Conservation (phyloP, 208 protist species). For the Acanthamoeba sp. region DNA sequence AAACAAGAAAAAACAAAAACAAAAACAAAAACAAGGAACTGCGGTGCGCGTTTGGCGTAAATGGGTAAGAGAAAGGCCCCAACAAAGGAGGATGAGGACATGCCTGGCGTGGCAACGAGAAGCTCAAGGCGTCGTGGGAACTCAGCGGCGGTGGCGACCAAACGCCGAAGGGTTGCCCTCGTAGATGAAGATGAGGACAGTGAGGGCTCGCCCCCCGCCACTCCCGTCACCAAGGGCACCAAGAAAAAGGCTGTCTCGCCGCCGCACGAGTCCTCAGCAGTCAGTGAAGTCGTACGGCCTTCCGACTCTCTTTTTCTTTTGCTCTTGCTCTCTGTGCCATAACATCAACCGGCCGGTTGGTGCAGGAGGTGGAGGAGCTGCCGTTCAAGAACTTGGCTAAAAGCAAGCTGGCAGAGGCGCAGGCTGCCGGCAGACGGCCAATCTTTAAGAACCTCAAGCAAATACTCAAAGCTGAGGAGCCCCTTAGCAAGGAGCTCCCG, state of each 20-base stretch:
- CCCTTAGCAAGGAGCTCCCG: neutral
- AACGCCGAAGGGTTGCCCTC: neutral
- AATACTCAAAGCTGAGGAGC: conserved; percentile 69
- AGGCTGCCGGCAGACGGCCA: neutral
- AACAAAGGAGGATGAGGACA: neutral
- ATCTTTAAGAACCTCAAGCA: conserved; percentile 73
- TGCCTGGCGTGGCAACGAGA: neutral
- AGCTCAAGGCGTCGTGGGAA: neutral
- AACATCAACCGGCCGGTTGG: neutral
- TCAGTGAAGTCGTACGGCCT: neutral
- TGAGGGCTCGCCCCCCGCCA: neutral
- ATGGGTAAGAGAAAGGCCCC: neutral
- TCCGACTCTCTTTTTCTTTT: neutral
- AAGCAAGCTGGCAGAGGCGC: conserved; percentile 33
- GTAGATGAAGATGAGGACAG: conserved; percentile 19
- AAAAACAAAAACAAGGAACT: neutral
- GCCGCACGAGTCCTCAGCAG: neutral
- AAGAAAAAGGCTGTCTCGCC: neutral
- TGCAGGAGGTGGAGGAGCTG: conserved; percentile 42
- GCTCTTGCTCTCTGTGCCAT: neutral
- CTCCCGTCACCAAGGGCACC: neutral
- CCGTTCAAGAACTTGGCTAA: conserved; percentile 67
- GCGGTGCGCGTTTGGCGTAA: neutral
- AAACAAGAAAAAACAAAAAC: neutral
- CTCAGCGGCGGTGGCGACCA: neutral